A percentile compares a stretch with the other conserved stretches of the same genome.
These are phyloP conservation scores for Austropuccinia psidii DNA, from an alignment of 1,284 basidiomycete species.

Conservation along the genomic window DNA sequence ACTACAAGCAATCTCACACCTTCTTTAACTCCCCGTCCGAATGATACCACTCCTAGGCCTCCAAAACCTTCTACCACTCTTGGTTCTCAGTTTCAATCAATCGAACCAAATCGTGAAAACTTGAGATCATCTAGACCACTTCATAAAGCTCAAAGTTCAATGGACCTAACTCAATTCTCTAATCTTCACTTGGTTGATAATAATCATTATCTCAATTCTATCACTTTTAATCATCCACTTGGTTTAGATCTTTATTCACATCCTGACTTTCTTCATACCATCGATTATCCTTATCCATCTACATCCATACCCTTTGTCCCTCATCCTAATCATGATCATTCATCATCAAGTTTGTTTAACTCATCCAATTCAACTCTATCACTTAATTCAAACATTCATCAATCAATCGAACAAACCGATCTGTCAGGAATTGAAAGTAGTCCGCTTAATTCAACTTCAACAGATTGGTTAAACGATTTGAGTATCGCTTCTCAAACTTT, in stretches of 20 bases:
- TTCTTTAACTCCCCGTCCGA: slow-evolving; percentile 28
- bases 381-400: neutral
- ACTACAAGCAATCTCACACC: slow-evolving; percentile 28
- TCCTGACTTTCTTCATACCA: neutral
- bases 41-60: slow-evolving; percentile 34
- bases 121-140: neutral
- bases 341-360: neutral
- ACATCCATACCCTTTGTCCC: too few relatives aligned
- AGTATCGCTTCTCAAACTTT: slow-evolving; percentile 13
- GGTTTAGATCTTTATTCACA: neutral
- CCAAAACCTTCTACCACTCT: neutral
- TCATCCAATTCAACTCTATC: neutral
- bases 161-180: slow-evolving; percentile 35
- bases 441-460: slow-evolving; percentile 4
- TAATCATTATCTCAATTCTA: neutral
- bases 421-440: neutral
- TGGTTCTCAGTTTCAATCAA: neutral
- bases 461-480: slow-evolving; percentile 26
- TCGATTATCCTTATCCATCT: neutral
- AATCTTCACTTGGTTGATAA: slow-evolving; percentile 22
- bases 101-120: too few relatives aligned
- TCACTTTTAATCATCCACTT: neutral
- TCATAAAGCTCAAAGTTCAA: slow-evolving; percentile 33
- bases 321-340: neutral
- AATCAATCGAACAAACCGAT: neutral